Evolutionary conservation across 2,329 filamentous ascomycete genomes (phyloP).

Genomic region (Lachnellula willkommii): DNA sequence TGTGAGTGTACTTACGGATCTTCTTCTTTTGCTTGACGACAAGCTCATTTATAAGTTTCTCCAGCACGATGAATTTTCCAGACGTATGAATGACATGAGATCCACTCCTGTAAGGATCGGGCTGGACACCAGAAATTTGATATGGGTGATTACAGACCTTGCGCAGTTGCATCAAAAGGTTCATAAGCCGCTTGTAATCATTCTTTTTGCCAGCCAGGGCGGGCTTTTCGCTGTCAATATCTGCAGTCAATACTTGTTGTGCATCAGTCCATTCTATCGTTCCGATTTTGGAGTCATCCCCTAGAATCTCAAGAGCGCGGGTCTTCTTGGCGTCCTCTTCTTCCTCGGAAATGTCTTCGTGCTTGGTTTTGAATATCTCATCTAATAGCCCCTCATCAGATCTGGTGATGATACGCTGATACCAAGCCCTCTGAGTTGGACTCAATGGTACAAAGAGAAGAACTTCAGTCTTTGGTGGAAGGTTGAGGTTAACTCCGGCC

Average conservation of each 20-base stretch:
- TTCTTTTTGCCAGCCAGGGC: slow-evolving; percentile 27
- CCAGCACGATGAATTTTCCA: slow-evolving; percentile 76
- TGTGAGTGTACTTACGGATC: slow-evolving; percentile 64
- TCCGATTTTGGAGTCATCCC: slow-evolving; percentile 27
- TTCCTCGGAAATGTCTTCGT: slow-evolving; percentile 36
- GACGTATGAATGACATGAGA: slow-evolving; percentile 85
- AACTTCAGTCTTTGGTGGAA: slow-evolving; percentile 53
- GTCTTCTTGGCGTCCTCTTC: slow-evolving; percentile 36
- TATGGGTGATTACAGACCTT: slow-evolving; percentile 92
- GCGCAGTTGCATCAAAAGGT: slow-evolving; percentile 88
- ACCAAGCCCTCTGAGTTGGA: slow-evolving; percentile 54
- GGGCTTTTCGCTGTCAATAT: slow-evolving; percentile 31
- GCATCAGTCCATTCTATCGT: slow-evolving; percentile 42
- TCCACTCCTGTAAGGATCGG: slow-evolving; percentile 60
- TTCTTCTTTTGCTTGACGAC: slow-evolving; percentile 57
- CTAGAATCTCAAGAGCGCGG: slow-evolving; percentile 33
- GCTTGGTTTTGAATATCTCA: slow-evolving; percentile 44
- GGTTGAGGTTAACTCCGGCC: slow-evolving; percentile 46
- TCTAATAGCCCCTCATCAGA: slow-evolving; percentile 46
- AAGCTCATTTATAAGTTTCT: slow-evolving; percentile 80
- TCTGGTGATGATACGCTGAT: slow-evolving; percentile 50
- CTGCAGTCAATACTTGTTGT: slow-evolving; percentile 39
- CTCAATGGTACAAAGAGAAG: slow-evolving; percentile 53
- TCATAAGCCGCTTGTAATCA: slow-evolving; percentile 61
- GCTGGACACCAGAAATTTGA: slow-evolving; percentile 27